A percentile compares a stretch with the other conserved stretches of the same genome.
phyloP scores from a whole-genome alignment of 352 stramenopile genomes.

The Nothophytophthora sp. region DNA sequence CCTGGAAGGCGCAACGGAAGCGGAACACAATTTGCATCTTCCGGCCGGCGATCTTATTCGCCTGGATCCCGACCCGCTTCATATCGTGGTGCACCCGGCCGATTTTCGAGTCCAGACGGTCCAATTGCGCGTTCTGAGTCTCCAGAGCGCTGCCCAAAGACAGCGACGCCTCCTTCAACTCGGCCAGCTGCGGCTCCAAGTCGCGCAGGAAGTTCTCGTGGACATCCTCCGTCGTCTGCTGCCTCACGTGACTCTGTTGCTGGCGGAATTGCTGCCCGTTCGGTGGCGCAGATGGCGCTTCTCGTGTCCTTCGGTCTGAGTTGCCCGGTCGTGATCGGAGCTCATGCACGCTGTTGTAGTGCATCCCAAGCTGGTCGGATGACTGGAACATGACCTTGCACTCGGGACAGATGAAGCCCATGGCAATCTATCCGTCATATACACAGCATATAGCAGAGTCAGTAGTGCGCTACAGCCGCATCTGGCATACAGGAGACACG shows the following conservation, averaged over 20 bases:
- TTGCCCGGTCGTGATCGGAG: not conserved
- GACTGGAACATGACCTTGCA: slow-evolving; percentile 73
- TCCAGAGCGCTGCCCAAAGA: slow-evolving; percentile 61
- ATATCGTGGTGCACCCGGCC: slow-evolving; percentile 68
- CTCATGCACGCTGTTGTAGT: slow-evolving; percentile 61
- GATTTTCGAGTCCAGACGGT: slow-evolving; percentile 62
- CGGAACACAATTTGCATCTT: slow-evolving; percentile 45
- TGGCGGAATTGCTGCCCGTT: no score
- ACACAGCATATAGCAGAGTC: not conserved
- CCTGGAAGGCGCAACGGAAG: slow-evolving; percentile 79
- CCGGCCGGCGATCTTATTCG: slow-evolving; percentile 46
- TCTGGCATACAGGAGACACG: not conserved
- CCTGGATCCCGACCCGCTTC: slow-evolving; percentile 68
- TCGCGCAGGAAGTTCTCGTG: slow-evolving; percentile 50
- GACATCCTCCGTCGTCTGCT: slow-evolving; percentile 16
- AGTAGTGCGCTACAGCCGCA: not conserved
- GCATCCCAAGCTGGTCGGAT: slow-evolving; percentile 46
- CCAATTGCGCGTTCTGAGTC: slow-evolving; percentile 63
- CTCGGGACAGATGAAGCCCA: slow-evolving; percentile 87
- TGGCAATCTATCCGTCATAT: slow-evolving; percentile 50
- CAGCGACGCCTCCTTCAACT: slow-evolving; percentile 72
- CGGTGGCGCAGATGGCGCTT: no score
- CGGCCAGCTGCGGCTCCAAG: slow-evolving; percentile 56
- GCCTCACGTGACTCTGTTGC: slow-evolving; percentile 5
- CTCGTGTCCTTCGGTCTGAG: no score